Evolutionary conservation across 345 rosid species (phyloP), one percentile per base, ranked within the genome.

Genomic region (Eucalyptus tenuipes): DNA sequence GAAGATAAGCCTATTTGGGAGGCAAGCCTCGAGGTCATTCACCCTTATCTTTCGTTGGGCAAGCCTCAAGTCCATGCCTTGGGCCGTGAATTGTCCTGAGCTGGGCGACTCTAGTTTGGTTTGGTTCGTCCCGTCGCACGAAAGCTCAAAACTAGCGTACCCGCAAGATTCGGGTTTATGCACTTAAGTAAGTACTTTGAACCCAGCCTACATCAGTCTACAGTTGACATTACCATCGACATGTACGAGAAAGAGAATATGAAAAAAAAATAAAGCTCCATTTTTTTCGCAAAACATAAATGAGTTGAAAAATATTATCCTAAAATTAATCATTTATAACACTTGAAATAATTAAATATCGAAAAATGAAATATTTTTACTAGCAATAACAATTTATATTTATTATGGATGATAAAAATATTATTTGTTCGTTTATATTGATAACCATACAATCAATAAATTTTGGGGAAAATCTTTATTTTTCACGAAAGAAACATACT

Each of bases 21-120:
- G 4, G 24, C 10, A 3, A 90, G 88, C 87, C 8, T 90, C 71
- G 6, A 92, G 96, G 87, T 97, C 98, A 85, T 91, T 96, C 66
- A 95, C 91, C 97, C 94, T 92, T 85, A 96, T 79, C 90, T 94
- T 94, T 48, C 94, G 98, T 1, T 52, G 57, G 57, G 57, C 57
- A 52, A 52, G 57, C 25, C 13, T 92, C 87, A 2, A 96, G 88
- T 93, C 93, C 29, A 97, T 93, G 15, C 84, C 91, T 16, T 90
- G 93, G 88, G 96, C 90, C 64, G 68, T 90, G 92, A 95, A 95
- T 25, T 71, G 88, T 40, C 94, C 95, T 10, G 95, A 91, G 22
- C 75, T 61, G 49, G 95, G 95, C 3, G 88, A 89, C 49, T 90
- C 57, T 10, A 1, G 10, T 18, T 18, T 52, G 57, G 57, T 52